Evolutionary conservation across 2,329 filamentous ascomycete genomes (phyloP).

Genomic region (Monosporascus sp.): DNA sequence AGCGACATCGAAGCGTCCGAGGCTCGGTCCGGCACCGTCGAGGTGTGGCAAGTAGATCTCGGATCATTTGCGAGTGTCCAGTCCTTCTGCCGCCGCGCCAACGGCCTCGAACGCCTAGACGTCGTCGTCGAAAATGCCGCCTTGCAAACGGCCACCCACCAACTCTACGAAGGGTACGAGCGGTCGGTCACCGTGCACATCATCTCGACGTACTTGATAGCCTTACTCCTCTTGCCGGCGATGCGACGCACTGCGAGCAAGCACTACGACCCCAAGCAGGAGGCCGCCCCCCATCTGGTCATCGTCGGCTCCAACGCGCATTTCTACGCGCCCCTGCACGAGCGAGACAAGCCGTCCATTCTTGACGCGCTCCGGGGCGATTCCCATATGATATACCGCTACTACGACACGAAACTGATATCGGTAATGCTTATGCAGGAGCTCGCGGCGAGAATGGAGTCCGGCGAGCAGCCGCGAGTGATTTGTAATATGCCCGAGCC

Average conservation of each 20-base stretch:
- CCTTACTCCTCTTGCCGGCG: neutral
- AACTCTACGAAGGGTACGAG: neutral
- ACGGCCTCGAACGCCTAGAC: conserved; percentile 23
- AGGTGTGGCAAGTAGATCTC: conserved; percentile 32
- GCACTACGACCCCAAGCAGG: neutral
- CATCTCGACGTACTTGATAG: neutral
- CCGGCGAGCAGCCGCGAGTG: neutral
- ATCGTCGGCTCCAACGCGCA: neutral
- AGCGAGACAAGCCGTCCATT: neutral
- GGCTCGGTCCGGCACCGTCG: conserved; percentile 9
- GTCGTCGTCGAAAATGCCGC: conserved; percentile 18
- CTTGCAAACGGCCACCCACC: neutral
- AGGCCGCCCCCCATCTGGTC: neutral
- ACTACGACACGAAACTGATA: neutral
- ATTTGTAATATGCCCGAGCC: neutral
- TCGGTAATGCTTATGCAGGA: neutral
- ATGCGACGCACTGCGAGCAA: neutral
- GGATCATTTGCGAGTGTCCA: conserved; percentile 25
- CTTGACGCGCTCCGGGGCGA: neutral
- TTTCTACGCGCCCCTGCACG: neutral
- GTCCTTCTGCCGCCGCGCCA: conserved; percentile 18
- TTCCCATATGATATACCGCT: neutral
- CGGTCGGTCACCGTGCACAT: neutral
- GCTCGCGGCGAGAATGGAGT: neutral
- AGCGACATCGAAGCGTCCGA: conserved; percentile 23